phyloP scores from a whole-genome alignment of 352 stramenopile genomes.

The Pythium sp. region DNA sequence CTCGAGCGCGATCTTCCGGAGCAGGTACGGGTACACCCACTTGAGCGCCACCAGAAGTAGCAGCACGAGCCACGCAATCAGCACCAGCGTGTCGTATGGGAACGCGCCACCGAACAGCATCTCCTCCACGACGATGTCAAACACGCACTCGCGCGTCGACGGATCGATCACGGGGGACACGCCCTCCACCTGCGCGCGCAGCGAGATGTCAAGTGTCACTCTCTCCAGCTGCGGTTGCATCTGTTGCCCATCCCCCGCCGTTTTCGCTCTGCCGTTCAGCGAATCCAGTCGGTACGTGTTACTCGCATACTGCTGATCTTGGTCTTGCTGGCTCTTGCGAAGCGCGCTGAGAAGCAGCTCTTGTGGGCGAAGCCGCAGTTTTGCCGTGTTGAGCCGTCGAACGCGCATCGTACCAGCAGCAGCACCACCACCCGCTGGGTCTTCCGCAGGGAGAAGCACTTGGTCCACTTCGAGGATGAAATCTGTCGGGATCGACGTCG shows the following conservation, averaged over 20 bases:
- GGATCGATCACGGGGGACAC: slow-evolving; percentile 38
- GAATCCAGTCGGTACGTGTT: slow-evolving; percentile 31
- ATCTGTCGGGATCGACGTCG: slow-evolving; percentile 47
- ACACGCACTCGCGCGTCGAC: slow-evolving; percentile 44
- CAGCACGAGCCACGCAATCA: slow-evolving; percentile 55
- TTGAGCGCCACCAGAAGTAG: slow-evolving; percentile 32
- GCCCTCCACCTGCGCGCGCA: slow-evolving; percentile 51
- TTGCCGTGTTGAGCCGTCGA: slow-evolving; percentile 64
- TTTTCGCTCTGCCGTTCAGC: not conserved
- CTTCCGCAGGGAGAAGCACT: slow-evolving; percentile 26
- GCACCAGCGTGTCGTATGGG: slow-evolving; percentile 45
- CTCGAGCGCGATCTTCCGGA: slow-evolving; percentile 49
- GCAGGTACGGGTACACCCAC: slow-evolving; percentile 45
- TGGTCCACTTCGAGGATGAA: slow-evolving; percentile 46
- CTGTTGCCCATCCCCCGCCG: not conserved
- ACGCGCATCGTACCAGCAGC: slow-evolving; percentile 16
- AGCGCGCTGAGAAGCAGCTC: slow-evolving; percentile 34
- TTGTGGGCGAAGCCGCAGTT: slow-evolving; percentile 48
- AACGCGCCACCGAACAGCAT: slow-evolving; percentile 52
- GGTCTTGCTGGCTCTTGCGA: slow-evolving; percentile 19
- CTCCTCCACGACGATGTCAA: slow-evolving; percentile 76
- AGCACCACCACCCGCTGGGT: slow-evolving; percentile 4
- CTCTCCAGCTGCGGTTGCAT: not conserved
- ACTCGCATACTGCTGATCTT: not conserved
- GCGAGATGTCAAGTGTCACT: slow-evolving; percentile 39